Evolutionary conservation across 2,329 filamentous ascomycete genomes (phyloP).

Genomic region (Diaporthe ampelina): DNA sequence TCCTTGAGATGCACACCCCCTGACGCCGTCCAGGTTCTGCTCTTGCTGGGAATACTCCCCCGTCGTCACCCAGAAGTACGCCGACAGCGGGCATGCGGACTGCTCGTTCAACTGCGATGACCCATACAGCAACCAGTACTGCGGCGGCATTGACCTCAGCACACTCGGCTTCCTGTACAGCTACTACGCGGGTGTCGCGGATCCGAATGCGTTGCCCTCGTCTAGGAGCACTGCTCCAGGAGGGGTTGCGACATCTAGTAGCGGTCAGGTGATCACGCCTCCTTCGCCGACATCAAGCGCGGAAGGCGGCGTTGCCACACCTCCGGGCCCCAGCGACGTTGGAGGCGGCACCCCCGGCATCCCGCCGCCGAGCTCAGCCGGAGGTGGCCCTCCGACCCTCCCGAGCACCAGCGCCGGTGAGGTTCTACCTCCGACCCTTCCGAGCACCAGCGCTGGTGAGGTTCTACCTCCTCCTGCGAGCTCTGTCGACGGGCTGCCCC

Average conservation of each 20-base stretch:
- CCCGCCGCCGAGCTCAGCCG: neutral
- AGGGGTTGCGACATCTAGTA: neutral
- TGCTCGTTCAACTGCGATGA: constrained; percentile 39
- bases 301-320: neutral
- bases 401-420: neutral
- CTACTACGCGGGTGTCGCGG: constrained; percentile 26
- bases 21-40: constrained; percentile 35
- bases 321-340: neutral
- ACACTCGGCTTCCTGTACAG: constrained; percentile 40
- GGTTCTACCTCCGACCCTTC: neutral
- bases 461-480: neutral
- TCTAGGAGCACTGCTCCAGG: neutral
- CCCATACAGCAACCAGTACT: constrained; percentile 34
- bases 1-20: neutral
- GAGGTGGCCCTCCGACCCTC: neutral
- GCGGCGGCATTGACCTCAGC: constrained; percentile 36
- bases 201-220: neutral
- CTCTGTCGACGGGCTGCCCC: neutral
- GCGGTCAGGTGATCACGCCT: neutral
- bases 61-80: neutral
- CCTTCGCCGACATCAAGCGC: constrained; percentile 7
- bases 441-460: neutral
- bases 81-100: constrained; percentile 27
- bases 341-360: neutral
- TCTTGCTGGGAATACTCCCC: constrained; percentile 32